Evolutionary conservation across 2,329 filamentous ascomycete genomes (phyloP).

Genomic region (Talaromyces piceae): DNA sequence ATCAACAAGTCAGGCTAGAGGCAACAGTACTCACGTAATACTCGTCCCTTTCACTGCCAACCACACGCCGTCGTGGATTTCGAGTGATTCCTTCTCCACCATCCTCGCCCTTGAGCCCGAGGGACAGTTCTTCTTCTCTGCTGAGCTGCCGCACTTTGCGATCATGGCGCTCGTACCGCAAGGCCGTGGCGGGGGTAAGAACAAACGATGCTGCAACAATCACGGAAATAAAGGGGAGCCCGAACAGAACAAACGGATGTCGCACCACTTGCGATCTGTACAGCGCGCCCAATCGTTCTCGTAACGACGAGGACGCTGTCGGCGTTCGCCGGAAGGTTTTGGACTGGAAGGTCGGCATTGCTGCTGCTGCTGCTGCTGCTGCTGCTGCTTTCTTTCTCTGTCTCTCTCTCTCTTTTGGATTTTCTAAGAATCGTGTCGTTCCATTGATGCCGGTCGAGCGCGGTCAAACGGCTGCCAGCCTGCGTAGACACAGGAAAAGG

Average conservation of each 20-base stretch:
- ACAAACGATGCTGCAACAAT: conserved; percentile 92
- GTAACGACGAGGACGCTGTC: conserved; percentile 45
- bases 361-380: too few species aligned
- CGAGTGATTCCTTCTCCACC: conserved; percentile 67
- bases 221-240: conserved; percentile 81
- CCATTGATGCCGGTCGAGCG: background rate
- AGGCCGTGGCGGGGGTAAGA: conserved; percentile 84
- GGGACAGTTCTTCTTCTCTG: conserved; percentile 76
- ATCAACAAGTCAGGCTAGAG: background rate
- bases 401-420: background rate
- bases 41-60: conserved; percentile 39
- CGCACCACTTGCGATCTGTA: conserved; percentile 70
- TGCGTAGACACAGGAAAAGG: background rate
- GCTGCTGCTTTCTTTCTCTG: too few species aligned
- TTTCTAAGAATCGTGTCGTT: background rate
- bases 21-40: conserved; percentile 36
- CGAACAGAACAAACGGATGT: conserved; percentile 87
- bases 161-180: conserved; percentile 90
- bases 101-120: conserved; percentile 60
- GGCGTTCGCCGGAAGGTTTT: conserved; percentile 62
- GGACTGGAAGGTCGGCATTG: conserved; percentile 57
- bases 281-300: conserved; percentile 61
- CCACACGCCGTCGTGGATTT: conserved; percentile 36
- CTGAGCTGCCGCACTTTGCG: conserved; percentile 78
- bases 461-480: background rate